Evolutionary conservation across 2,329 filamentous ascomycete genomes (phyloP).

Genomic region (Diaporthe aspalathi): DNA sequence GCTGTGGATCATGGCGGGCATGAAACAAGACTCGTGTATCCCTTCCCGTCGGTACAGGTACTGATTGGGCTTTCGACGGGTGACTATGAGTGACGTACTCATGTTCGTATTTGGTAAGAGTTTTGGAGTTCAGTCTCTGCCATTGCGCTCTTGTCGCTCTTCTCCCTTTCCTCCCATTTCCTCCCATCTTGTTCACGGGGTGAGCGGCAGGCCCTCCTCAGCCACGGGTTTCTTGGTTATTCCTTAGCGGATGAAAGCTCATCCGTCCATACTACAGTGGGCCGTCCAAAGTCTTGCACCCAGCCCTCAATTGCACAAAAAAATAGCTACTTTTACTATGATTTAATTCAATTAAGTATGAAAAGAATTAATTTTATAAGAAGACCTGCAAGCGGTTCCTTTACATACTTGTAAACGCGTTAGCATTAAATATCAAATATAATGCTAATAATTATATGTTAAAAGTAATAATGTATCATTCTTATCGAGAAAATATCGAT

Average conservation of each 20-base stretch:
- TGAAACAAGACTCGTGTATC: slow-evolving; percentile 28
- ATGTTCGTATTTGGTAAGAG: slow-evolving; percentile 13
- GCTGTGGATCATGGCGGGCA: not conserved
- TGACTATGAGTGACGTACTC: not conserved
- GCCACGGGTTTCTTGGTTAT: not conserved
- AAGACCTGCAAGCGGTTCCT: no score
- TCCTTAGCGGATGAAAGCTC: not conserved
- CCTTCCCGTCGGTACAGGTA: slow-evolving; percentile 8
- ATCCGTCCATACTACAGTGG: not conserved
- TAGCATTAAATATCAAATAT: no score
- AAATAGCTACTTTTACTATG: no score
- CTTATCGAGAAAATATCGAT: no score
- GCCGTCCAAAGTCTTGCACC: no score
- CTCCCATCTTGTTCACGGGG: no score
- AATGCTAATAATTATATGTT: no score
- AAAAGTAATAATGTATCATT: no score
- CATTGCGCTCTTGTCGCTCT: not conserved
- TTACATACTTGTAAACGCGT: no score
- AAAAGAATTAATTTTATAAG: no score
- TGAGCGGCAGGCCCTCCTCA: not conserved
- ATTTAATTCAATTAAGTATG: no score
- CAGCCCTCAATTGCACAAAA: no score
- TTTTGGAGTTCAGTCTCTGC: not conserved
- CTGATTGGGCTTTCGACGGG: not conserved
- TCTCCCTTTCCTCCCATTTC: not conserved